These are phyloP conservation scores for Boeremia exigua DNA, from an alignment of 2,329 filamentous ascomycete genomes.

Conservation along the genomic window DNA sequence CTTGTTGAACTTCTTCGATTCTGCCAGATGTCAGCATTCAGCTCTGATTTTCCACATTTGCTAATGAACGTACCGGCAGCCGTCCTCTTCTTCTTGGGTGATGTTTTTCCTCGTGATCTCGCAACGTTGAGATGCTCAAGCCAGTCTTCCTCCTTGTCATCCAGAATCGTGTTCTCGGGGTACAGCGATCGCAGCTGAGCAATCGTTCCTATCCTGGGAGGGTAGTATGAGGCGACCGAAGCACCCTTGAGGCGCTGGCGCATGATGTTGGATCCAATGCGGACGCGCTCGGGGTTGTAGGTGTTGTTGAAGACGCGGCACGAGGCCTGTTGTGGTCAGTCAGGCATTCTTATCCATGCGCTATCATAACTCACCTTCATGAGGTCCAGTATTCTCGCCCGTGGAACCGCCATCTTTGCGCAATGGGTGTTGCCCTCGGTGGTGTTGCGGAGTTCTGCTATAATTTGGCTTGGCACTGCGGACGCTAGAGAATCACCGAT, in stretches of 20 bases:
- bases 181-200: conserved; percentile 76
- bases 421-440: conserved; percentile 11
- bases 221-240: conserved; percentile 85
- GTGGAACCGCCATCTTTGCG: conserved; percentile 57
- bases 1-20: conserved; percentile 57
- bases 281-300: conserved; percentile 83
- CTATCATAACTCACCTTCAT: conserved; percentile 68
- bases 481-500: conserved; percentile 19
- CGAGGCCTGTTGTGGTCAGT: conserved; percentile 67
- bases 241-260: conserved; percentile 88
- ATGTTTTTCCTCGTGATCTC: conserved; percentile 75
- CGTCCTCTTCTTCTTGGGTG: conserved; percentile 86
- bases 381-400: conserved; percentile 67
- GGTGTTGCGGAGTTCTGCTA: conserved; percentile 22
- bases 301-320: conserved; percentile 90
- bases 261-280: conserved; percentile 90
- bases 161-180: conserved; percentile 70
- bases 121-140: conserved; percentile 68
- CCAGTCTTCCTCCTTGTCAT: conserved; percentile 81
- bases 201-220: conserved; percentile 73
- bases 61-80: conserved; percentile 50
- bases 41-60: neutral
- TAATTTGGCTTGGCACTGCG: conserved; percentile 19
- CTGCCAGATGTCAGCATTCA: conserved; percentile 30
- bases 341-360: neutral